phyloP scores from a whole-genome alignment of 371 early-diverging fungal species.

The Mortierella sp. region DNA sequence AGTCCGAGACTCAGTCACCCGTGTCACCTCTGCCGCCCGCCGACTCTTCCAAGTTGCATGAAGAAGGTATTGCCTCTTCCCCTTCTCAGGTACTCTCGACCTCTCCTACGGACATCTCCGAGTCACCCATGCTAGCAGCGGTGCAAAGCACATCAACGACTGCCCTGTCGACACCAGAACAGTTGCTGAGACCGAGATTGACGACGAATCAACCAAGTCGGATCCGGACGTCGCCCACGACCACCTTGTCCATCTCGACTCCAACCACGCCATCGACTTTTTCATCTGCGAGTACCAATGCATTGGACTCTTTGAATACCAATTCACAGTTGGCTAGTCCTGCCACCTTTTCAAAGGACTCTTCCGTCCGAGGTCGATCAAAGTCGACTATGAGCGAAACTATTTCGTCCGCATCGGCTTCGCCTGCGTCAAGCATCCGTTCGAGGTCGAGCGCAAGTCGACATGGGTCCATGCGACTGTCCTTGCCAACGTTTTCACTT shows the following conservation, averaged over 20 bases:
- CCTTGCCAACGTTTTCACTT: slow-evolving; percentile 27
- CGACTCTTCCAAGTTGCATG: no score
- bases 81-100: background rate
- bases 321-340: slow-evolving; percentile 32
- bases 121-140: background rate
- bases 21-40: slow-evolving; percentile 7
- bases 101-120: background rate
- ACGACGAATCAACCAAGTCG: slow-evolving; percentile 12
- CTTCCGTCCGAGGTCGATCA: background rate
- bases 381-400: background rate
- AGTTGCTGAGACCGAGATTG: background rate
- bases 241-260: slow-evolving; percentile 37
- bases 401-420: background rate
- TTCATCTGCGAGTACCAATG: slow-evolving; percentile 25
- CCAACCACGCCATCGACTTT: slow-evolving; percentile 49
- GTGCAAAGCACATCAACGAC: background rate
- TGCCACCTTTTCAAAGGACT: background rate
- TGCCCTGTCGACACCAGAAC: slow-evolving; percentile 12
- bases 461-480: slow-evolving; percentile 14
- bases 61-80: no score
- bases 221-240: slow-evolving; percentile 37
- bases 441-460: slow-evolving; percentile 15
- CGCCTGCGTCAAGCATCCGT: slow-evolving; percentile 16
- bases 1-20: slow-evolving; percentile 8
- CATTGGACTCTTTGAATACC: slow-evolving; percentile 33